Conservation (phyloP, 2,329 filamentous ascomycete genomes). For the Hypoxylon sp. region DNA sequence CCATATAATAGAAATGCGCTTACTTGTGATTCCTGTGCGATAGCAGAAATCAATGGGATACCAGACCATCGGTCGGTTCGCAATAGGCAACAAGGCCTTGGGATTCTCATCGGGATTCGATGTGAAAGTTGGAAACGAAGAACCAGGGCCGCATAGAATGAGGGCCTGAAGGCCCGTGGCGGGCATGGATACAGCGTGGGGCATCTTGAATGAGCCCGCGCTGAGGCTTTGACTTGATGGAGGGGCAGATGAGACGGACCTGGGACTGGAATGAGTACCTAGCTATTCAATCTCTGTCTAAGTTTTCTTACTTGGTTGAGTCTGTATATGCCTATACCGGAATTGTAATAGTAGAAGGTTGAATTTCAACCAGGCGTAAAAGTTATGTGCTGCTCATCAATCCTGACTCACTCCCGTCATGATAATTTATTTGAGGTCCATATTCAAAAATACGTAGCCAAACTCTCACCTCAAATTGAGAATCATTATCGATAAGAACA, state of each 20-base stretch:
- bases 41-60: constrained; percentile 90
- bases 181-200: constrained; percentile 80
- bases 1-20: constrained; percentile 50
- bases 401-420: constrained; percentile 22
- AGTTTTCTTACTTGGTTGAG: background rate
- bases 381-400: background rate
- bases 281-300: background rate
- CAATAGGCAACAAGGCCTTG: constrained; percentile 85
- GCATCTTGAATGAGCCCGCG: constrained; percentile 66
- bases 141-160: constrained; percentile 86
- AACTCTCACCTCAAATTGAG: background rate
- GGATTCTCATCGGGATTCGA: constrained; percentile 84
- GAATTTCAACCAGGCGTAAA: background rate
- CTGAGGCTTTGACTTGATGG: constrained; percentile 30
- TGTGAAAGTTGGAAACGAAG: constrained; percentile 86
- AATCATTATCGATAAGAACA: constrained; percentile 37
- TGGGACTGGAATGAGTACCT: background rate
- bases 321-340: background rate
- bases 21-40: constrained; percentile 82
- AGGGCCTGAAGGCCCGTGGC: constrained; percentile 85
- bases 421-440: background rate
- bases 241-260: constrained; percentile 28
- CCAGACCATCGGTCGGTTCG: constrained; percentile 91
- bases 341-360: background rate
- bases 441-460: constrained; percentile 16